Conservation (phyloP, 371 early-diverging fungal species). For the Mucor mucedo region DNA sequence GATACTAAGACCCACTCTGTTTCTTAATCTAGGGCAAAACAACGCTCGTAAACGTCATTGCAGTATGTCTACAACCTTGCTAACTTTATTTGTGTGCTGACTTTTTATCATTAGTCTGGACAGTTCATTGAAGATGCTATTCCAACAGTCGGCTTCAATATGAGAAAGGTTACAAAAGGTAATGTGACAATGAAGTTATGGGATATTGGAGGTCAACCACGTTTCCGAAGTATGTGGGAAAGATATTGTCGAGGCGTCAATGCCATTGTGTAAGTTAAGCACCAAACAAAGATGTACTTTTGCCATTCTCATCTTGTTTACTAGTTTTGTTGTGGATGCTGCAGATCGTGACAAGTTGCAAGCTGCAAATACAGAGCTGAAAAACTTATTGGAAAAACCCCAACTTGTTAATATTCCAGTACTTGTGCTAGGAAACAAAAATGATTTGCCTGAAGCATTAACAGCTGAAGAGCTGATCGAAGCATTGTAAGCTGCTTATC, state of each 20-base stretch:
- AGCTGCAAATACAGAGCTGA: slow-evolving; percentile 91
- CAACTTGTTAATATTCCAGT: slow-evolving; percentile 93
- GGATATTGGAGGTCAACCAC: slow-evolving; percentile 98
- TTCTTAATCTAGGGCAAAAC: slow-evolving; percentile 85
- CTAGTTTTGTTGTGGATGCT: slow-evolving; percentile 93
- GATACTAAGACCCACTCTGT: background rate
- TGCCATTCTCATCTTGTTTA: slow-evolving; percentile 3
- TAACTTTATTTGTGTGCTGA: background rate
- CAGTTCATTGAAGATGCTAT: slow-evolving; percentile 96
- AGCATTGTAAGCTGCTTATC: slow-evolving; percentile 62
- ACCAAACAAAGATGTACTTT: background rate
- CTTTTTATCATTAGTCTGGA: slow-evolving; percentile 68
- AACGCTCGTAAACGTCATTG: slow-evolving; percentile 96
- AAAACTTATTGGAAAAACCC: slow-evolving; percentile 89
- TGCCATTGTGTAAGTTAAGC: slow-evolving; percentile 89
- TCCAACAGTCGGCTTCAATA: slow-evolving; percentile 98
- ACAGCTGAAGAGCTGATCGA: slow-evolving; percentile 93
- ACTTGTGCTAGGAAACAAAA: slow-evolving; percentile 99
- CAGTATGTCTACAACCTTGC: slow-evolving; percentile 64
- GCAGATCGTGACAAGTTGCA: slow-evolving; percentile 93
- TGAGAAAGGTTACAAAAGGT: slow-evolving; percentile 94
- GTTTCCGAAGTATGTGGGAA: slow-evolving; percentile 98
- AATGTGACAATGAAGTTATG: slow-evolving; percentile 97
- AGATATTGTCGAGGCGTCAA: slow-evolving; percentile 95
- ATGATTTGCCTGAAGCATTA: slow-evolving; percentile 92